Evolutionary conservation across 139 green algal genomes (phyloP).

Genomic region (Picochlorum sp.): DNA sequence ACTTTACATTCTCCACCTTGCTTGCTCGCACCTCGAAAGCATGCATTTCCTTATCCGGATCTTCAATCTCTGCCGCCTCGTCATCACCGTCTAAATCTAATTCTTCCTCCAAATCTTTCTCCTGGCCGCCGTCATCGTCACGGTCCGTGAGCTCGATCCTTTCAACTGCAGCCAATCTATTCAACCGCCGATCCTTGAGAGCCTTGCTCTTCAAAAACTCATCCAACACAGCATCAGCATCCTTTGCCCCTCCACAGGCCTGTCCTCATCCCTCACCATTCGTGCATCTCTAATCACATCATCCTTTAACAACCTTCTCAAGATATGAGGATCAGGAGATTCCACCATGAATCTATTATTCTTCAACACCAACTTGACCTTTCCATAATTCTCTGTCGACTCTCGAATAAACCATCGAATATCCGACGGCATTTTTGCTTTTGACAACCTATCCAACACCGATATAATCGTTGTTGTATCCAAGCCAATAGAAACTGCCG

Average conservation of each 20-base stretch:
- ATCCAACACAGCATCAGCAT: neutral
- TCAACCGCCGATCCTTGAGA: conserved; percentile 19
- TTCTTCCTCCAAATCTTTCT: conserved; percentile 12
- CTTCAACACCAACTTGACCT: conserved; percentile 96
- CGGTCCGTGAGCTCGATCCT: conserved; percentile 10
- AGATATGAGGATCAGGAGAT: conserved; percentile 62
- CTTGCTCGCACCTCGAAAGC: conserved; percentile 63
- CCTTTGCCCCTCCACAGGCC: neutral
- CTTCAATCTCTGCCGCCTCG: conserved; percentile 11
- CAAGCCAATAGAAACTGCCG: conserved; percentile 91
- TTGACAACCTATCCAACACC: conserved; percentile 78
- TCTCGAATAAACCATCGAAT: conserved; percentile 73
- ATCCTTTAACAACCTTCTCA: conserved; percentile 64
- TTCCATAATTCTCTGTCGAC: conserved; percentile 93
- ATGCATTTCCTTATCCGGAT: conserved; percentile 49
- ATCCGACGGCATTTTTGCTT: conserved; percentile 54
- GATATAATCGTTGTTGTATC: conserved; percentile 84
- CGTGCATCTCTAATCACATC: conserved; percentile 18
- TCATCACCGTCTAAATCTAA: conserved; percentile 8
- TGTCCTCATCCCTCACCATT: conserved; percentile 1
- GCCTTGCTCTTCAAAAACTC: conserved; percentile 8
- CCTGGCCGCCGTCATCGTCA: conserved; percentile 12
- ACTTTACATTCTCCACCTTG: conserved; percentile 93
- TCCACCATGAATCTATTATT: conserved; percentile 93
- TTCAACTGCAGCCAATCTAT: conserved; percentile 20